Evolutionary conservation across 306 rosid genomes (phyloP), one percentile per base, ranked within the genome.

Genomic region (Quercus agrifolia): DNA sequence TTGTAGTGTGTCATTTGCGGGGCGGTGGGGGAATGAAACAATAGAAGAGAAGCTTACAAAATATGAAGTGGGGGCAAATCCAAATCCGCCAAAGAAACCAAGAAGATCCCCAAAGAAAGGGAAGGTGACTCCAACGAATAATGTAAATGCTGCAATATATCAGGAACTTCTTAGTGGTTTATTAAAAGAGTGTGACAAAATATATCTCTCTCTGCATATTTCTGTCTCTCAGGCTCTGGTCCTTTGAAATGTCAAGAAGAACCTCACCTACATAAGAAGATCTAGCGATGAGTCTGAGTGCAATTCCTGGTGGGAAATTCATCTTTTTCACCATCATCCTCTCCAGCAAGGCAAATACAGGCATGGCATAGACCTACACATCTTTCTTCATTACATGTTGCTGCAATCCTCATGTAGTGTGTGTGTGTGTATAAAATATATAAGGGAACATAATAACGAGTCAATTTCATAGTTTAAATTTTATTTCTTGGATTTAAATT

Each of bases 91-190:
- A 46, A 94, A 94, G 93, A 94, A 92, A 56, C 97, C 98, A 74
- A 94, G 97, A 73, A 94, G 94, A 83, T 94, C 98, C 19, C 98
- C 98, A 35, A 94, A 94, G 92, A 94, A 94, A 64, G 97, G 97
- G 83, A 94, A 94, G 77, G 94, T 91, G 23, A 94, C 87, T 21
- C 97, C 97, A 58, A 88, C 33, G 23, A 92, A 78, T 58, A 94
- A 84, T 51, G 97, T 94, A 71, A 91, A 85, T 49, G 95, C 99
- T 94, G 93, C 67, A 82, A 54, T 46, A 77, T 72, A 63, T 76
- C 56, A 11, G 76, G 80, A 57, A 74, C 71, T 35, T 27, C 18
- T 2, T 49, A 12, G 46, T 74, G 5, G 74, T 21, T 72, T 17
- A 33, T 33, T 33, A 67, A 67, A 49, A 18, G 52, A 67, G 15